These are phyloP conservation scores for peach (Prunus persica) DNA, from an alignment of 306 rosid species.

Conservation along the genomic window Prunus_persica_NCBIv2 NC_034009.1:30864501-30865000, in stretches of 20 bases:
- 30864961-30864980: not conserved
- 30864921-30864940: not conserved
- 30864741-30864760: constrained; percentile 41
- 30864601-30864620: constrained; percentile 59
- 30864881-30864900: not conserved
- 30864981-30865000: not conserved
- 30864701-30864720: constrained; percentile 68
- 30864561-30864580: constrained; percentile 41
- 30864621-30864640: constrained; percentile 35
- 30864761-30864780: constrained; percentile 24
- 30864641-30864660: constrained; percentile 66
- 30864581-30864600: constrained; percentile 53
- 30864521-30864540: constrained; percentile 33
- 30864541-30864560: constrained; percentile 26
- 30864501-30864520: constrained; percentile 13
- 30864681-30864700: constrained; percentile 88
- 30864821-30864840: constrained; percentile 70
- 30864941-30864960: too few species aligned
- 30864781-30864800: constrained; percentile 33
- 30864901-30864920: not conserved
- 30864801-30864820: constrained; percentile 72
- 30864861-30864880: not conserved
- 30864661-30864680: constrained; percentile 59
- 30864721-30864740: constrained; percentile 68
- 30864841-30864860: constrained; percentile 71